Conservation (phyloP, 192 early-diverging fungal species). For the Umbelopsis isabellina region DNA sequence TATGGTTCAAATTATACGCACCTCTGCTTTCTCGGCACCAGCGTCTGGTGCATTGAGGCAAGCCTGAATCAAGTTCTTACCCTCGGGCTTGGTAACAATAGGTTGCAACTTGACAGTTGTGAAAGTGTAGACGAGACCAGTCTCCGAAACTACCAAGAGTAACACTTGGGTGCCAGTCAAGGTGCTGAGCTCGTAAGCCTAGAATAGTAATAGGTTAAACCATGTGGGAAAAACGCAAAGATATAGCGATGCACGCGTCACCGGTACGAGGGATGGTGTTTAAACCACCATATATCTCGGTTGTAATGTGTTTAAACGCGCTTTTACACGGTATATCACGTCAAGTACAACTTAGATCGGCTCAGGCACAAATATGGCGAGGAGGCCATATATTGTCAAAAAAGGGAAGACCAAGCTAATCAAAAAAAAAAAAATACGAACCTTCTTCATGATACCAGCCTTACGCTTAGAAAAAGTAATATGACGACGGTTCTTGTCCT, state of each 20-base stretch:
- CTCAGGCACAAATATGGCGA: conserved; percentile 21
- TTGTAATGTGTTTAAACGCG: background rate
- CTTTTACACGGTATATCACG: background rate
- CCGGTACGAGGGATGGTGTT: too few species aligned
- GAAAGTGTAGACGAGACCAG: conserved; percentile 94
- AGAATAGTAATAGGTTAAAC: conserved; percentile 7
- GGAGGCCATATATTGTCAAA: background rate
- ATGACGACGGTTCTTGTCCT: conserved; percentile 90
- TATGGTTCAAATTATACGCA: background rate
- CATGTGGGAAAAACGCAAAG: background rate
- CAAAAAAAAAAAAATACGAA: conserved; percentile 31
- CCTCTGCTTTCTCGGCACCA: conserved; percentile 18
- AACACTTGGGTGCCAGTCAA: conserved; percentile 95
- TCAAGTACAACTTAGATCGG: background rate
- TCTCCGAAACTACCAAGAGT: conserved; percentile 91
- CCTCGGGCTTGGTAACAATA: conserved; percentile 88
- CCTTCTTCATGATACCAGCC: conserved; percentile 98
- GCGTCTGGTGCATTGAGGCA: conserved; percentile 89
- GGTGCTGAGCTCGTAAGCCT: conserved; percentile 91
- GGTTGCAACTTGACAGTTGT: conserved; percentile 94
- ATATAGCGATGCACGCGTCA: background rate
- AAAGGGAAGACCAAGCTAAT: background rate
- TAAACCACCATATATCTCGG: background rate
- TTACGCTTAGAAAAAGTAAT: conserved; percentile 96
- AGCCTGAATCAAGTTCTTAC: conserved; percentile 90